Evolutionary conservation across 2,329 filamentous ascomycete genomes (phyloP), one percentile per base, ranked within the genome.

Genomic region (Neurospora crassa): DNA sequence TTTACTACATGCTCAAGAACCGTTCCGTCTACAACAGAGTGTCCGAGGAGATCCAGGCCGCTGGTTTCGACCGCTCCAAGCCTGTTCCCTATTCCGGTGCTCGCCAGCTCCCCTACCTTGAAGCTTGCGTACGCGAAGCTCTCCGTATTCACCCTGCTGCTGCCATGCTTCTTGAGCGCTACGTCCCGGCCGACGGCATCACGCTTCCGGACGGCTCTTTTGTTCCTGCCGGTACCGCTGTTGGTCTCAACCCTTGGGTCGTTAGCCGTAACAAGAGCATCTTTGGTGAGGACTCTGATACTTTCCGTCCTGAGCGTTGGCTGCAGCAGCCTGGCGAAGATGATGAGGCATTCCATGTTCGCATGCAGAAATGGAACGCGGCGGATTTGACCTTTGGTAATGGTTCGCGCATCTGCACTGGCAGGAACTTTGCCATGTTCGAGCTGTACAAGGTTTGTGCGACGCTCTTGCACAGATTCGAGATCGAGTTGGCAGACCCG

Each of bases 1-100:
- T 91, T 76, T 91, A 91, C 79, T 86, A 87, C 78, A 78, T 90
- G 8, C 80, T 90, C 47, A 87, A 85, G 76, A 83, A 89, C 73
- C 86, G 86, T 0, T 70, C 74, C 0, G 81, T 81, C 45, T 84
- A 86, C 75, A 68, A 78, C 5, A 86, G 83, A 70, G 78, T 89
- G 20, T 84, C 86, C 78, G 74, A 79, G 5, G 89, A 91, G 75
- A 78, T 91, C 2, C 86, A 89, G 74, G 79, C 79, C 0, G 85
- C 84, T 42, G 72, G 71, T 1, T 40, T 70, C 34, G 72, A 72
- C 2, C 74, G 72, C 34, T 75, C 72, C 40, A 68, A 74, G 29
- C 72, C 77, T 3, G 75, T 76, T 1, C 71, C 72, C 6, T 78
- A 77, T 69, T 67, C 59, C 1, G 68, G 72, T 18, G 74, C 76